phyloP scores from a whole-genome alignment of 345 rosid genomes.

The Arabidopsis suecica region DNA sequence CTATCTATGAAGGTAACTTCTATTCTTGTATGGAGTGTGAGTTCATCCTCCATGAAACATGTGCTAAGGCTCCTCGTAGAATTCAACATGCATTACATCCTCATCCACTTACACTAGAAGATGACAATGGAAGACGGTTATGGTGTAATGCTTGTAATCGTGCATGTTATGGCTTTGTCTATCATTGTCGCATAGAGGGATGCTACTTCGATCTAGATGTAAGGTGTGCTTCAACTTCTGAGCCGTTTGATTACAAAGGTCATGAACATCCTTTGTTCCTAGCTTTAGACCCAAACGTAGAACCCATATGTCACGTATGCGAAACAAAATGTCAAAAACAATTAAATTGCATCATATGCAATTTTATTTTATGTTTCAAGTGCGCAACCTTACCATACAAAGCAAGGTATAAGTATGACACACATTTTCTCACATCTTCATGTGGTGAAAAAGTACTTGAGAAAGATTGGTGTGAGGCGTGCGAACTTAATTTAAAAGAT shows the following conservation, averaged over 20 bases:
- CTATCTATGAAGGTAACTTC: not conserved
- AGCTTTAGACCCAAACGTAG: not conserved
- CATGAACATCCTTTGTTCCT: not conserved
- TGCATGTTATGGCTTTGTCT: not conserved
- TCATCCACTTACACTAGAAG: not conserved
- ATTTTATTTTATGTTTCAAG: not conserved
- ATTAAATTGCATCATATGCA: not conserved
- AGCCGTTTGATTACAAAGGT: not conserved
- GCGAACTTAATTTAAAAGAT: not conserved
- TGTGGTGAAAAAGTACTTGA: not conserved
- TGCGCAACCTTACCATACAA: not conserved
- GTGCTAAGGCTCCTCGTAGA: not conserved
- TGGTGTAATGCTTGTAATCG: not conserved
- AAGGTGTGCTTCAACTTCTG: not conserved
- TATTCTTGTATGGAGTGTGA: not conserved
- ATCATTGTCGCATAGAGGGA: not conserved
- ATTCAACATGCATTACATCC: not conserved
- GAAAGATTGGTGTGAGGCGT: constrained; percentile 4
- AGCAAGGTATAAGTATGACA: not conserved
- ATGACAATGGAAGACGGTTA: no score
- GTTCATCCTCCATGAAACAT: not conserved
- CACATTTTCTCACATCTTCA: not conserved
- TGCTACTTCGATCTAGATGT: not conserved
- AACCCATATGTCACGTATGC: not conserved
- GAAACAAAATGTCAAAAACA: not conserved